Evolutionary conservation across 78 protist genomes (phyloP), one percentile per base, ranked within the genome.

Genomic region (Diacronema lutheri): DNA sequence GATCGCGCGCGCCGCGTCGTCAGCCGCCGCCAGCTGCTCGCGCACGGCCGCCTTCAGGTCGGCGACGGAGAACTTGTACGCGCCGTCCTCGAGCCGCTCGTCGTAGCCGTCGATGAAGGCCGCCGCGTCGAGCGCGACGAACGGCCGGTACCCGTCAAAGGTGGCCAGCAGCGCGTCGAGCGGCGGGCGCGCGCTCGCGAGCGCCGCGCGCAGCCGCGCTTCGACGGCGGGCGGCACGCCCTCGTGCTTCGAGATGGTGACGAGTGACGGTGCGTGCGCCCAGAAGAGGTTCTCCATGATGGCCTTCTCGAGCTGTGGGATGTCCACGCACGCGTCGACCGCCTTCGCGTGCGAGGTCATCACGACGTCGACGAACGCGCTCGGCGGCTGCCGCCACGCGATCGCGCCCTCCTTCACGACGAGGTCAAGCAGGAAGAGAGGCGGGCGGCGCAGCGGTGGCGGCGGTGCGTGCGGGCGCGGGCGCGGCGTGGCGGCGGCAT

Each of bases 241-340:
- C 68, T 57, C 61, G 57, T 23, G 25, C 25, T 29, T 5, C 26
- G 7, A 9, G 44, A 84, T 14, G n/a, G 90, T 29, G 16, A 35
- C 86, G 21, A 89, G 80, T 37, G 23, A 0, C 13, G 89, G 93
- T 10, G 64, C 78, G 60, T 74, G 13, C 26, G 78, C 21, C 95
- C 95, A 93, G 72, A 91, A 90, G 38, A 90, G 87, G 12, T 80
- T 3, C 38, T 83, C 71, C 93, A 93, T 90, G 33, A 94, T 84
- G 33, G 16, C 71, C 55, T 66, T 56, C 87, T 94, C 96, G 35
- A 94, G 60, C 87, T 88, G 92, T 9, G 90, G 91, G 72, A 94
- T 56, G 68, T 73, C 88, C 26, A 46, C 68, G 29, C 44, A 13
- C 23, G 84, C 6, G 25, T 0, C 21, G 56, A 90, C 12, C 11